phyloP scores from a whole-genome alignment of 177 flowering plant species.

The Tripterygium wilfordii region DNA sequence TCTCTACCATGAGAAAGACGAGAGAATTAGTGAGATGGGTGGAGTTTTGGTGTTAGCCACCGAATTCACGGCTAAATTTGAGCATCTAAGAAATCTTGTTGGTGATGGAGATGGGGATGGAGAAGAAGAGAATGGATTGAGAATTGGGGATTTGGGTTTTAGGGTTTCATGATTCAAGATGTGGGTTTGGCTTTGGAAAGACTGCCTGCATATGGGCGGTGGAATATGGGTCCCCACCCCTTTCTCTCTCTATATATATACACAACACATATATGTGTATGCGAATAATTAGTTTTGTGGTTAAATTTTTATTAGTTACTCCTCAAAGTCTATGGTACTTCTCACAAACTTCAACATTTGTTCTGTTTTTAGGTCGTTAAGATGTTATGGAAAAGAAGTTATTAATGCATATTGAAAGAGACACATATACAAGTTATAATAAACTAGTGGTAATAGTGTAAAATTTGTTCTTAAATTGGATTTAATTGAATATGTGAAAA shows the following conservation, averaged over 20 bases:
- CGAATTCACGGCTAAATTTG: conserved; percentile 15
- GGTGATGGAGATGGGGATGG: neutral
- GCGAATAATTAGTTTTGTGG: no score
- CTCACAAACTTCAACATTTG: no score
- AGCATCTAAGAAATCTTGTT: neutral
- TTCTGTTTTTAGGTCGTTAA: no score
- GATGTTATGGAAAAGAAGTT: no score
- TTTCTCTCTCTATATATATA: conserved; percentile 6
- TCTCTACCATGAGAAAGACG: neutral
- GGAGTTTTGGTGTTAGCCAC: conserved; percentile 19
- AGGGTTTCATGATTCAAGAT: no score
- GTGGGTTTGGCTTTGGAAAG: conserved; percentile 21
- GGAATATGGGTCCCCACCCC: conserved; percentile 23
- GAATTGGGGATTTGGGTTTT: no score
- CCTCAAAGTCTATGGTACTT: no score
- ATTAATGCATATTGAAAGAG: no score
- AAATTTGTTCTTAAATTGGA: no score
- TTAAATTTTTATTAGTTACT: neutral
- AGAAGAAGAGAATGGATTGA: neutral
- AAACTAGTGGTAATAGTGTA: no score
- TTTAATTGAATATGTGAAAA: no score
- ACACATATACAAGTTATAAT: no score
- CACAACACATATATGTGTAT: neutral
- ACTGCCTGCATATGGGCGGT: conserved; percentile 34
- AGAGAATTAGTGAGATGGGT: conserved; percentile 1